Evolutionary conservation across 2,329 filamentous ascomycete species (phyloP), one percentile per base, ranked within the genome.

Genomic region (Paraconiothyrium brasiliense): DNA sequence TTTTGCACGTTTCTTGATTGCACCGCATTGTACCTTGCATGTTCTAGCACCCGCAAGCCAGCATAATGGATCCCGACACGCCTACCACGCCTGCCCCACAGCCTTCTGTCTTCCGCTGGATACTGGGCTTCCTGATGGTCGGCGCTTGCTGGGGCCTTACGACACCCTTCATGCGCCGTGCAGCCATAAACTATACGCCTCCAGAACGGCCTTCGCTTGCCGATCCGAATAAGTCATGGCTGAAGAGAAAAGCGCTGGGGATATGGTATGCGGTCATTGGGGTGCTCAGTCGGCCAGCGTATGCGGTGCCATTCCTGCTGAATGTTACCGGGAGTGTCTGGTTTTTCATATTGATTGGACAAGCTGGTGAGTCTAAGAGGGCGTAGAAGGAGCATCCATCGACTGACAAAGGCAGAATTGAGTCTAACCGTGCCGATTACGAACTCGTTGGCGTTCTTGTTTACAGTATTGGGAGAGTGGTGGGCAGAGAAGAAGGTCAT

Each of bases 401-500:
- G 10, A 41, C 66, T 70, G 34, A 72, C 43, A 27, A 32, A 14
- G 24, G 46, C 56, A 95, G 94, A 98, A 79, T 76, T 98, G 69
- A 97, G 93, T 74, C 83, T 98, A 65, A 97, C 94, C 2, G 94
- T 98, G 0, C 94, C 94, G 1, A 95, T 98, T 65, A 94, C 94
- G 1, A 98, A 98, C 74, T 97, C 93, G 0, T 82, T 97, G 73
- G 94, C 94, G 0, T 98, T 98, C 70, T 80, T 98, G n/a, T 98
- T 97, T 74, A 98, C 94, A 0, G 94, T 97, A 1, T 74, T 97
- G 13, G 94, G 94, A 0, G 94, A 98, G 71, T 98, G 94, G 93
- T 96, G 90, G 84, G 93, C 94, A 0, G 94, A 97, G 72, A 89
- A 89, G 63, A 98, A 97, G 78, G 91, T 94, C 1, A 97, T 98